Evolutionary conservation across 1,139 yeast genomes (phyloP).

Genomic region (Debaryomyces subglobosus): DNA sequence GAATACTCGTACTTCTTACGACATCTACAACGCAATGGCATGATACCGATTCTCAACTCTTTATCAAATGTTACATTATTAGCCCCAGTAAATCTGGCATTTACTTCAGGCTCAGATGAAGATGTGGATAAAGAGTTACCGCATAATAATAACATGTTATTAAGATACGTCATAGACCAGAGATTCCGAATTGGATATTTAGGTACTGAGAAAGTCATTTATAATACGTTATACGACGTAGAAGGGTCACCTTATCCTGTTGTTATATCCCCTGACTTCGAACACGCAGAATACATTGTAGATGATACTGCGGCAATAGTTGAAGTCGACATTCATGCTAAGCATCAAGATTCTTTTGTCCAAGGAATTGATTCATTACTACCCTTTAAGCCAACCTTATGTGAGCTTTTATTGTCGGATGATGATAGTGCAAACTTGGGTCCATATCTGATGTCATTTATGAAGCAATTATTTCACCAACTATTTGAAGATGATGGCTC

Average conservation of each 20-base stretch:
- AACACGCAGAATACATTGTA: conserved; percentile 37
- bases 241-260: conserved; percentile 28
- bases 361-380: conserved; percentile 68
- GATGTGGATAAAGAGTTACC: neutral
- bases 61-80: conserved; percentile 71
- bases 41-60: conserved; percentile 68
- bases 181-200: conserved; percentile 39
- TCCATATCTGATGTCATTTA: conserved; percentile 23
- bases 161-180: conserved; percentile 41
- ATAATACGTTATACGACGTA: conserved; percentile 31
- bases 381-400: conserved; percentile 43
- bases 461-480: conserved; percentile 36
- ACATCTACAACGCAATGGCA: conserved; percentile 64
- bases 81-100: conserved; percentile 90
- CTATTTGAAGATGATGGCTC: conserved; percentile 23
- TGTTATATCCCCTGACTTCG: conserved; percentile 32
- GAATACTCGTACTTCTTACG: conserved; percentile 74
- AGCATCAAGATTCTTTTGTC: conserved; percentile 69
- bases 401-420: conserved; percentile 38
- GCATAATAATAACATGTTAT: conserved; percentile 25
- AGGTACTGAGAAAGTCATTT: conserved; percentile 29
- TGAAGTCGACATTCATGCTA: conserved; percentile 66
- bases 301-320: conserved; percentile 58
- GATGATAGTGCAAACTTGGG: conserved; percentile 3
- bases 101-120: conserved; percentile 27